Evolutionary conservation across 73 alveolate genomes (phyloP).

Genomic region (Effrenium voratum): DNA sequence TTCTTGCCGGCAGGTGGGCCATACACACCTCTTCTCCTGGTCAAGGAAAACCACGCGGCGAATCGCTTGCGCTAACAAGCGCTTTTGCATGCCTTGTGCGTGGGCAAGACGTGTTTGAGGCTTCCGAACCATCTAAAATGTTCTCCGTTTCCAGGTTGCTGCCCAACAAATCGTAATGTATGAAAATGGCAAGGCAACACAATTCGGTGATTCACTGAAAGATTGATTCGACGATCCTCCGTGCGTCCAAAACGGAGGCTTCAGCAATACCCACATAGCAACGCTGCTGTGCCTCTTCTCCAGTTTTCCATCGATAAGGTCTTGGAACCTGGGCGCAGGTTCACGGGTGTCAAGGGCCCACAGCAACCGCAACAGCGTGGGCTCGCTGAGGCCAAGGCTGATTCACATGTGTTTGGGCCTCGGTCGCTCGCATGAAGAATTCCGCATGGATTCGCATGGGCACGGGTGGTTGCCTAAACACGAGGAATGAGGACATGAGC

Average conservation of each 20-base stretch:
- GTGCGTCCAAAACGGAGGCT: not conserved
- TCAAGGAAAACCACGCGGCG: not conserved
- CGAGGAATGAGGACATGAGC: not conserved
- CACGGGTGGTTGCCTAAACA: not conserved
- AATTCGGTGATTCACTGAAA: too few species aligned
- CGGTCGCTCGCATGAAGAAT: too few species aligned
- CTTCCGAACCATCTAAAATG: too few species aligned
- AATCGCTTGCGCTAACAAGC: too few species aligned
- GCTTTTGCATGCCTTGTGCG: too few species aligned
- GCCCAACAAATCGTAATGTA: too few species aligned
- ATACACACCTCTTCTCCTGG: slow-evolving; percentile 78
- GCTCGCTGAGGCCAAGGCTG: slow-evolving; percentile 45
- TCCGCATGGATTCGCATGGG: not conserved
- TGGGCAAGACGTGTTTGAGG: too few species aligned
- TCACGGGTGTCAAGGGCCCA: not conserved
- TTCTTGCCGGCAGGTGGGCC: slow-evolving; percentile 99
- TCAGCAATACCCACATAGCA: not conserved
- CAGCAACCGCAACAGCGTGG: not conserved
- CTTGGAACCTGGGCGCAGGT: slow-evolving; percentile 61
- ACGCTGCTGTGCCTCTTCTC: slow-evolving; percentile 95
- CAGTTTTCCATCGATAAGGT: slow-evolving; percentile 81
- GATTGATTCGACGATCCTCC: too few species aligned
- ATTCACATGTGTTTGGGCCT: slow-evolving; percentile 96
- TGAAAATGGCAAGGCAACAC: too few species aligned
- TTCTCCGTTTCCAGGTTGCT: too few species aligned